Evolutionary conservation across 176 grass and related monocot genomes (phyloP), one percentile per base, ranked within the genome.

Genomic region (Bromus sterilis): DNA sequence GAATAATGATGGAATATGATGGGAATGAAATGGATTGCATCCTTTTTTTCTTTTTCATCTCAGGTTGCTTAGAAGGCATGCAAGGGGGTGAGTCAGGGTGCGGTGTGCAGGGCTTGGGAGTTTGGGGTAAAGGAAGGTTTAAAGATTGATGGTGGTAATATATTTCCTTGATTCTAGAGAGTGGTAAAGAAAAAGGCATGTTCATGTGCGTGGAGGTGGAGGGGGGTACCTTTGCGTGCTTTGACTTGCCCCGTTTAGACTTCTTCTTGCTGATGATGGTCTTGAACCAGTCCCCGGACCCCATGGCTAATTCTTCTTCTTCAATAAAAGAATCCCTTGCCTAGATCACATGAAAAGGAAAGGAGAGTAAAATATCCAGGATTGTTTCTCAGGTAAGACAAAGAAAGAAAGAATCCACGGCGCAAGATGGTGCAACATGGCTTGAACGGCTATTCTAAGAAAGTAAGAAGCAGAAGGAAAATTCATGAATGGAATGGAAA

Each of bases 251-350:
- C 55, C 81, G 46, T 76, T 89, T 94, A 25, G 89, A 69, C 86
- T 90, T 95, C 87, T 95, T 98, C 88, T 91, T 89, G 56, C 85
- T 66, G 78, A 98, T 91, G 80, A 98, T 90, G 56, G 88, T 98
- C 79, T 89, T 98, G 65, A 98, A 86, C 95, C 95, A 98, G 77
- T 86, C 90, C 56, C 96, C 88, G 0, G 96, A 93, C 29, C 93
- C 93, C 96, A 98, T 98, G 80, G 85, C 70, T 74, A 61, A 57
- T 68, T 74, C 59, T 67, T 80, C n/a, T n/a, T n/a, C n/a, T n/a
- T n/a, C n/a, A n/a, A n/a, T n/a, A n/a, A n/a, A n/a, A n/a, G n/a
- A n/a, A n/a, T n/a, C 39, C 6, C 62, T 75, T 69, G 80, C 43
- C 83, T 75, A 30, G 53, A 80, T 71, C 84, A 87, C 40, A 46